These are phyloP conservation scores for Plenodomus lindquistii DNA, from an alignment of 2,329 filamentous ascomycete genomes.

Conservation along the genomic window DNA sequence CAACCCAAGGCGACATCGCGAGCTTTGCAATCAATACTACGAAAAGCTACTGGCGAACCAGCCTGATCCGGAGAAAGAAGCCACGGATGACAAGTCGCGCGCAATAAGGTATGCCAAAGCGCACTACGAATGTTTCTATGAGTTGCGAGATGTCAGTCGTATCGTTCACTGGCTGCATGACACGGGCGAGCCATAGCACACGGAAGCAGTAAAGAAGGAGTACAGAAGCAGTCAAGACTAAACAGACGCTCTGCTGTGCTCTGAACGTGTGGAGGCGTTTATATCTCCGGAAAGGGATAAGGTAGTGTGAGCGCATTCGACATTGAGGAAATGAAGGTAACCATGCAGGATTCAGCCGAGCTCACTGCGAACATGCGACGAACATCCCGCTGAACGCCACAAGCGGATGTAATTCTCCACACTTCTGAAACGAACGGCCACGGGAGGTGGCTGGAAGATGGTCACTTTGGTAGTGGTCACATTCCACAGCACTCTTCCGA, in stretches of 20 bases:
- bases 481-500: slow-evolving; percentile 25
- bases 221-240: background rate
- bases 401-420: background rate
- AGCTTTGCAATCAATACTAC: slow-evolving; percentile 22
- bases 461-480: slow-evolving; percentile 6
- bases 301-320: background rate
- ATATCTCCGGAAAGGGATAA: background rate
- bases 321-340: background rate
- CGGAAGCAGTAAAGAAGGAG: background rate
- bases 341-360: background rate
- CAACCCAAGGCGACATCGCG: slow-evolving; percentile 7
- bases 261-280: too few relatives aligned
- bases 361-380: background rate
- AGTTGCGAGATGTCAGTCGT: slow-evolving; percentile 16
- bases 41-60: slow-evolving; percentile 28
- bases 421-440: background rate
- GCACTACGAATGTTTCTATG: slow-evolving; percentile 27
- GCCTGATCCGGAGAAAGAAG: slow-evolving; percentile 15
- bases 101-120: slow-evolving; percentile 27
- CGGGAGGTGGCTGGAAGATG: background rate
- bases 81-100: slow-evolving; percentile 20
- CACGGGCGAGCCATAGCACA: background rate
- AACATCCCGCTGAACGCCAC: background rate
- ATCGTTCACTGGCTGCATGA: slow-evolving; percentile 20
- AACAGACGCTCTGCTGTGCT: background rate